Evolutionary conservation across 192 early-diverging fungal genomes (phyloP), one percentile per base, ranked within the genome.

Genomic region (Umbelopsis ramanniana): DNA sequence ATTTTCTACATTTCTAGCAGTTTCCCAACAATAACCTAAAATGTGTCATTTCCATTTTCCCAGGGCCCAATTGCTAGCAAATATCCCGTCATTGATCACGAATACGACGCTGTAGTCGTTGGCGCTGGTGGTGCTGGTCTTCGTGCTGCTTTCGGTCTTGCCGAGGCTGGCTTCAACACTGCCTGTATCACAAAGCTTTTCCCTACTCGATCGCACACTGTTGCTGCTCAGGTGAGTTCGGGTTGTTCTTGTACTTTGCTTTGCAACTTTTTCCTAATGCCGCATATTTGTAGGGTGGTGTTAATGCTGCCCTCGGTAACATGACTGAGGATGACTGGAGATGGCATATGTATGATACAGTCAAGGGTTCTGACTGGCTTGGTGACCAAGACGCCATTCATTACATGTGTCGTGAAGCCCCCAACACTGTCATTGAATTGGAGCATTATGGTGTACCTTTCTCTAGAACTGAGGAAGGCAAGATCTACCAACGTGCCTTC

Each of bases 311-410:
- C 54, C 90, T 99, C 50, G 97, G 97, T 63, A 99, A 99, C 85
- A 98, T 99, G 96, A 89, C 91, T 72, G 95, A 99, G 85, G 97
- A 99, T 82, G 97, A 99, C 87, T 99, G 97, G 97, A 90, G 96
- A 84, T 99, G 97, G 97, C 97, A 99, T 82, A 99, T 99, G 97
- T 99, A 97, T 78, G 97, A 99, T 72, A 97, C 97, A 24, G 96
- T 97, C 81, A 99, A 99, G 88, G 97, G 96, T 63, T 94, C 92
- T 72, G 97, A 99, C 81, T 99, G 97, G 97, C 90, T 99, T 22
- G 97, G 96, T 85, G 97, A 99, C 85, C 97, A 99, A 87, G 96
- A 99, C 72, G 97, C 97, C 66, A 99, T 99, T 71, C 97, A 99
- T 80, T 99, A 99, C 85, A 99, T 99, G 97, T 98, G 96, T 84